Evolutionary conservation across 2,329 filamentous ascomycete species (phyloP).

Genomic region (Ophiosphaerella herpotricha): DNA sequence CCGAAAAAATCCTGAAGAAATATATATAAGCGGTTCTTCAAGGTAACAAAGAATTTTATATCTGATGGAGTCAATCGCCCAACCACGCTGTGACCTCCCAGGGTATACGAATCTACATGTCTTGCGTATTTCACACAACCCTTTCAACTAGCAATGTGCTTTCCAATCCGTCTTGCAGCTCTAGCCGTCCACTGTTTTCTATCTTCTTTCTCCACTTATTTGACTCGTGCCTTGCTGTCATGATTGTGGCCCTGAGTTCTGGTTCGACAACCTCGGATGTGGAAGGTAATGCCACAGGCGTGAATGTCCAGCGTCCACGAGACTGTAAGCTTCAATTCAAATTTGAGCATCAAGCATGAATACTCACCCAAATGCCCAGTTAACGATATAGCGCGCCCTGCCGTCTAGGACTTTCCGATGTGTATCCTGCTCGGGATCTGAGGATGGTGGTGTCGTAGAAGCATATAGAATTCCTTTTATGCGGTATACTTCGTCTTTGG

Average conservation of each 20-base stretch:
- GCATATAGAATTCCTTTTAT: slow-evolving; percentile 75
- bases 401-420: slow-evolving; percentile 43
- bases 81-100: too few relatives aligned
- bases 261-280: slow-evolving; percentile 53
- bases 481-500: slow-evolving; percentile 93
- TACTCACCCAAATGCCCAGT: slow-evolving; percentile 81
- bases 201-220: slow-evolving; percentile 77
- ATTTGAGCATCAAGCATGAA: too few relatives aligned
- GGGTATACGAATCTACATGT: neutral
- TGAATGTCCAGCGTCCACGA: slow-evolving; percentile 81
- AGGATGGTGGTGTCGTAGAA: slow-evolving; percentile 53
- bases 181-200: slow-evolving; percentile 57
- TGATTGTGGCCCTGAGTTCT: slow-evolving; percentile 72
- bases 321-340: too few relatives aligned
- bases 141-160: slow-evolving; percentile 29
- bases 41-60: too few relatives aligned
- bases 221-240: slow-evolving; percentile 74
- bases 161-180: slow-evolving; percentile 25
- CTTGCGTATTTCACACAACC: slow-evolving; percentile 7
- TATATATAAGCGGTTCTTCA: too few relatives aligned
- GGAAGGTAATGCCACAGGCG: slow-evolving; percentile 54
- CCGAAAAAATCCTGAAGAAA: too few relatives aligned
- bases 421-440: slow-evolving; percentile 42
- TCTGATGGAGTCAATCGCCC: too few relatives aligned
- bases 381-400: slow-evolving; percentile 77